Base-by-base conservation (phyloP, 179 eudicot species). In the Amaranthus tricolor region DNA sequence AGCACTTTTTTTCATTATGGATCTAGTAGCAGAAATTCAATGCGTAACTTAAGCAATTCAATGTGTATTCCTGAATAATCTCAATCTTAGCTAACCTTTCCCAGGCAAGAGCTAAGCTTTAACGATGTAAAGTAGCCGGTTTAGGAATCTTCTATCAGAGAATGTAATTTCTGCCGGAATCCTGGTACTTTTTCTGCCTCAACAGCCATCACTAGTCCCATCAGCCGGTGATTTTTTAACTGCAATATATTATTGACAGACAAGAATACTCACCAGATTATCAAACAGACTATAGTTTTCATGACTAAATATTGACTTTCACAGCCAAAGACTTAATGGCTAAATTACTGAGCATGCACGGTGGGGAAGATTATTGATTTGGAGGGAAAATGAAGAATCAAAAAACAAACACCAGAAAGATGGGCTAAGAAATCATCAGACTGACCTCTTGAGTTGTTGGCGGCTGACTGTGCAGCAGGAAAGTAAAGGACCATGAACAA, bases 151-250 rank as follows among this genome's bases (percentile, higher is more conserved):
- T 82, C 87, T 60, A 95, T 86, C 64, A 91, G 85, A 48, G 88
- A 81, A 19, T 70, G 89, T 85, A 95, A 75, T 83, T 87, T 86
- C 62, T 86, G 64, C 24, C 91, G 82, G 79, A 93, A 91, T 43
- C 45, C 74, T 17, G 86, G 72, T 51, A 79, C 65, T 83, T 89
- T 88, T 15, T 83, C 86, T 16, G 92, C 93, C 80, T 93, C 87
- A 51, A 95, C 77, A 59, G 91, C 89, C 97, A 95, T 93, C 74
- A 89, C 96, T 75, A 95, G 77, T 74, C 98, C 98, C 85, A 71
- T 86, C 63, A 85, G 57, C 85, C 80, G 84, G 74, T 93, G 88
- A 72, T 81, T 79, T 76, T 76, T 93, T 5, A 95, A 82, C 98
- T 95, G 96, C 87, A 91, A 62, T 45, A 17, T 31, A 31, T 16